These are phyloP conservation scores for Coemansia biformis DNA, from an alignment of 192 early-diverging fungal genomes.

Conservation along the genomic window DNA sequence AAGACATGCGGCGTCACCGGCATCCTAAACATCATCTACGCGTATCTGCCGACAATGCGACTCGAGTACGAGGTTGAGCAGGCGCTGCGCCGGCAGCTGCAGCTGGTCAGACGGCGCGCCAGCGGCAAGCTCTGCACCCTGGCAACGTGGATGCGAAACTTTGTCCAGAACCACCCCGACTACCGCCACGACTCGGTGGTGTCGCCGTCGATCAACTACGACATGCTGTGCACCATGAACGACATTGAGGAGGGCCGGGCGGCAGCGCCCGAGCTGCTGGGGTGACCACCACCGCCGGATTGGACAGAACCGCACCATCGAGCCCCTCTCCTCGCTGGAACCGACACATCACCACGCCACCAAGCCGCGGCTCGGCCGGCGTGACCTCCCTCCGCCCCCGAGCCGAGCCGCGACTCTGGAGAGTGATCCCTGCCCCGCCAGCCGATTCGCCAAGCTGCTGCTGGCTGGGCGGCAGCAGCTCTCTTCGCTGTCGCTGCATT, in stretches of 20 bases:
- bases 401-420: no score
- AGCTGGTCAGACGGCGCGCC: conserved; percentile 71
- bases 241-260: conserved; percentile 44
- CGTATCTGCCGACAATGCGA: conserved; percentile 70
- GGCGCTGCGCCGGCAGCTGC: conserved; percentile 69
- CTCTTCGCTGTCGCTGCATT: no score
- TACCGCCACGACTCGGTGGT: conserved; percentile 90
- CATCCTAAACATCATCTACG: conserved; percentile 70
- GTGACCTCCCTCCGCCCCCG: no score
- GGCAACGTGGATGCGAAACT: conserved; percentile 87
- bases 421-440: no score
- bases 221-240: conserved; percentile 58
- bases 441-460: no score
- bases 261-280: conserved; percentile 35
- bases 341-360: no score
- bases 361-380: no score
- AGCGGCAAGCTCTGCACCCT: conserved; percentile 78
- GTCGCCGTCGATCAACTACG: conserved; percentile 74
- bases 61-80: conserved; percentile 68
- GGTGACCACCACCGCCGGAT: conserved; percentile 9
- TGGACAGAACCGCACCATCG: no score
- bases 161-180: conserved; percentile 76
- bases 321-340: no score
- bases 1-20: conserved; percentile 63
- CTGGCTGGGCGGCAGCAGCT: no score